These are phyloP conservation scores for Zymoseptoria brevis DNA, from an alignment of 2,329 filamentous ascomycete species.

Conservation along the genomic window DNA sequence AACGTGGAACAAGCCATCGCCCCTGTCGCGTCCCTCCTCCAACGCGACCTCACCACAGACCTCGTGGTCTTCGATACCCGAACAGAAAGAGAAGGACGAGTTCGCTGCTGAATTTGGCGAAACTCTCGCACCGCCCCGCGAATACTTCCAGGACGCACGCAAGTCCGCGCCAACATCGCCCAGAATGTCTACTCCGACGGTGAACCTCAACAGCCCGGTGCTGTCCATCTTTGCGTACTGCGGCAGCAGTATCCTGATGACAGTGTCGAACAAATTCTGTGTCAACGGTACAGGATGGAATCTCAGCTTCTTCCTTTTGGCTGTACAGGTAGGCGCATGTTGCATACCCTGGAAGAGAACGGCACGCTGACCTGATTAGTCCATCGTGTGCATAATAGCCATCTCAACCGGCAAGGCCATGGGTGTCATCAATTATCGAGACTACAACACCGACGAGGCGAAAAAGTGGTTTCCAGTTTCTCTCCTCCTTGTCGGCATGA, in stretches of 20 bases:
- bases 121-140: conserved; percentile 23
- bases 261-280: conserved; percentile 98
- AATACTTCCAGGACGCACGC: not conserved
- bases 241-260: conserved; percentile 96
- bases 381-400: conserved; percentile 76
- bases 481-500: conserved; percentile 94
- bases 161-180: conserved; percentile 28
- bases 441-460: conserved; percentile 81
- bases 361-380: conserved; percentile 45
- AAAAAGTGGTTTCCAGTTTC: conserved; percentile 98
- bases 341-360: not conserved
- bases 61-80: conserved; percentile 49
- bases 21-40: conserved; percentile 12
- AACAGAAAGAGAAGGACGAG: conserved; percentile 79
- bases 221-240: conserved; percentile 86
- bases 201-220: conserved; percentile 56
- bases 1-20: conserved; percentile 16
- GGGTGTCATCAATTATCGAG: conserved; percentile 73
- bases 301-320: conserved; percentile 90
- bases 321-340: conserved; percentile 67
- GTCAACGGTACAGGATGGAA: conserved; percentile 88
- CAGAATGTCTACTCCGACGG: conserved; percentile 42
- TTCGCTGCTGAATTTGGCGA: conserved; percentile 64
- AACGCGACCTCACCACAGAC: conserved; percentile 22
- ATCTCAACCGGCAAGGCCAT: conserved; percentile 75